Evolutionary conservation across 1,139 yeast species (phyloP).

Genomic region (Taphrina deformans): DNA sequence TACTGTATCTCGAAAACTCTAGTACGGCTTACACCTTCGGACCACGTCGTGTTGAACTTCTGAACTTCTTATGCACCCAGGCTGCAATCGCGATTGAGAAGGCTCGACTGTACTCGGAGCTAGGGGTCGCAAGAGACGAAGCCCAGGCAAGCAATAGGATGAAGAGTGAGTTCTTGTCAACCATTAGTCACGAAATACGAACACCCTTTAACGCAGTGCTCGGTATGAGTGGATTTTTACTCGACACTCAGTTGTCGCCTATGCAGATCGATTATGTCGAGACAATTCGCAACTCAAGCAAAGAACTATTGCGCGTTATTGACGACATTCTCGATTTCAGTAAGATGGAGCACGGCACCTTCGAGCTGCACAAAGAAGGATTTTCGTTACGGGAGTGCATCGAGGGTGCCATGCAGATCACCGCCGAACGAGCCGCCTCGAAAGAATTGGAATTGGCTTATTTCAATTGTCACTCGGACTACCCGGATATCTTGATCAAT

Average conservation of each 20-base stretch:
- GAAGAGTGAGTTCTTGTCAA: constrained; percentile 85
- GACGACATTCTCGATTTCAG: constrained; percentile 80
- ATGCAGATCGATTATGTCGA: constrained; percentile 79
- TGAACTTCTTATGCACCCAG: constrained; percentile 38
- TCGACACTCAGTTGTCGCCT: constrained; percentile 73
- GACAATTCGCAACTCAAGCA: constrained; percentile 74
- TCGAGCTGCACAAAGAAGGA: constrained; percentile 68
- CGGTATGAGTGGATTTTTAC: constrained; percentile 88
- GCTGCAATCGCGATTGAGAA: constrained; percentile 40
- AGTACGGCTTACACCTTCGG: constrained; percentile 36
- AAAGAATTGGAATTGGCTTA: constrained; percentile 35
- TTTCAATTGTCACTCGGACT: constrained; percentile 26
- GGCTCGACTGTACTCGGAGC: constrained; percentile 43
- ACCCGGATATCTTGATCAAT: constrained; percentile 72
- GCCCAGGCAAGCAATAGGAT: constrained; percentile 43
- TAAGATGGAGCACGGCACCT: constrained; percentile 76
- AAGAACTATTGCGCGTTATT: constrained; percentile 70
- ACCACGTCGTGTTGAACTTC: constrained; percentile 35
- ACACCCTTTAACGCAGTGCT: constrained; percentile 90
- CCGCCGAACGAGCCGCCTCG: constrained; percentile 29
- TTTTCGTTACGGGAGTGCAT: constrained; percentile 50
- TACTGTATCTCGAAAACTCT: constrained; percentile 39
- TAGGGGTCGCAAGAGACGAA: constrained; percentile 43
- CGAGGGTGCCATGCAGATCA: constrained; percentile 33
- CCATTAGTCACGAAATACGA: constrained; percentile 85